Conservation (phyloP, 1,139 yeast species). For the Sugiyamaella sp. region DNA sequence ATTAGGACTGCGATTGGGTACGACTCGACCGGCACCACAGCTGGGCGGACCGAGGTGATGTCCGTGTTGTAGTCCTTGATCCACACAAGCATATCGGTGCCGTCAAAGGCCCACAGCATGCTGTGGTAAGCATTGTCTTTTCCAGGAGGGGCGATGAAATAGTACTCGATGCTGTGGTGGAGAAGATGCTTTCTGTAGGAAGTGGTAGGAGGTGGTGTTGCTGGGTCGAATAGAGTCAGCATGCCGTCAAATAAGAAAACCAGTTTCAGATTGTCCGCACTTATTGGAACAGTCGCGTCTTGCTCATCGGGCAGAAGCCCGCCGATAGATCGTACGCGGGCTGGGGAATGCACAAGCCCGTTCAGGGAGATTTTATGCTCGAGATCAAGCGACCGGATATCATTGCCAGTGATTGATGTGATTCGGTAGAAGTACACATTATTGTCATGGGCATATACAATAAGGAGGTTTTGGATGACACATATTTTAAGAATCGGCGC, state of each 20-base stretch:
- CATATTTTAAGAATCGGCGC: conserved; percentile 39
- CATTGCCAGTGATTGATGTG: conserved; percentile 18
- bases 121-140: conserved; percentile 23
- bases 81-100: conserved; percentile 43
- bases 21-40: conserved; percentile 40
- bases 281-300: conserved; percentile 12
- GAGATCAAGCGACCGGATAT: conserved; percentile 32
- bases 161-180: conserved; percentile 38
- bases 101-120: conserved; percentile 48
- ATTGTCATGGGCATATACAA: conserved; percentile 43
- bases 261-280: conserved; percentile 24
- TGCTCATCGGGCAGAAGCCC: conserved; percentile 26
- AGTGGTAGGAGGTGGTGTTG: conserved; percentile 21
- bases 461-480: conserved; percentile 36
- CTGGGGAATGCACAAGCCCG: conserved; percentile 43
- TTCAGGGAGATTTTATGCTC: conserved; percentile 39
- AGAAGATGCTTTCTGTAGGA: conserved; percentile 29
- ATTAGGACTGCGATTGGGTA: conserved; percentile 47
- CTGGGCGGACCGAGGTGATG: conserved; percentile 1
- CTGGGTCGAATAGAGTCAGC: conserved; percentile 35
- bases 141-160: conserved; percentile 30
- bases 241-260: conserved; percentile 44
- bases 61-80: conserved; percentile 26
- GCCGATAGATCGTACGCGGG: conserved; percentile 41
- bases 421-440: conserved; percentile 37